phyloP scores from a whole-genome alignment of 495 filamentous ascomycete genomes.

The Penicillium mononematosum region DNA sequence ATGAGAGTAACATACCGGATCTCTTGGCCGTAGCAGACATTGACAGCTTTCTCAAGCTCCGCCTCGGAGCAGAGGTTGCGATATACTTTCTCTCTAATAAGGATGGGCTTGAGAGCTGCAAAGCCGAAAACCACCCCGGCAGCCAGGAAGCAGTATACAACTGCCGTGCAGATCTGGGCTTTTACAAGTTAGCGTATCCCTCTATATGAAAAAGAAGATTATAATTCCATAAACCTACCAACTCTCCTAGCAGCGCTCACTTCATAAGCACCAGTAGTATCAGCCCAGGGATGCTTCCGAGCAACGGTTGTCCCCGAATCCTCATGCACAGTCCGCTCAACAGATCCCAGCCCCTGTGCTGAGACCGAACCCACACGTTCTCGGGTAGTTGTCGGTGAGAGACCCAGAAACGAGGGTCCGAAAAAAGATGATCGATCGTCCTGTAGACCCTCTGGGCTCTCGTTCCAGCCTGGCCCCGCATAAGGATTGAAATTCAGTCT shows the following conservation, averaged over 20 bases:
- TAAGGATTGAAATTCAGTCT: conserved; percentile 49
- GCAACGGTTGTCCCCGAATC: conserved; percentile 18
- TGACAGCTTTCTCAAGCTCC: conserved; percentile 58
- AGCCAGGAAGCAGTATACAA: conserved; percentile 78
- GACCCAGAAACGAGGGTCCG: conserved; percentile 17
- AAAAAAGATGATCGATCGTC: conserved; percentile 34
- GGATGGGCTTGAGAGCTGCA: conserved; percentile 68
- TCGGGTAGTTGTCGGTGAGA: conserved; percentile 28
- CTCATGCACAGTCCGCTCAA: background rate
- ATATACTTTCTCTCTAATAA: conserved; percentile 67
- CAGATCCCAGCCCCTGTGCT: background rate
- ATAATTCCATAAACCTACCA: conserved; percentile 43
- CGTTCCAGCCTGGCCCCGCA: conserved; percentile 43
- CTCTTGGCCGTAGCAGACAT: conserved; percentile 72
- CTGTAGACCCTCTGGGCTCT: conserved; percentile 29
- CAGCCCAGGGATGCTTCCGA: conserved; percentile 17
- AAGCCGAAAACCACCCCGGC: conserved; percentile 75
- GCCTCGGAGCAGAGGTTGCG: conserved; percentile 55
- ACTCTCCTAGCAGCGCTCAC: conserved; percentile 63
- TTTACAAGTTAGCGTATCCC: conserved; percentile 4
- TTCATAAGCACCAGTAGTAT: conserved; percentile 67
- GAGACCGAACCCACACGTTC: conserved; percentile 9
- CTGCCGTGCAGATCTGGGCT: conserved; percentile 54
- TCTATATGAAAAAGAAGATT: background rate
- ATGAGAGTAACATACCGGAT: conserved; percentile 51